Base-by-base conservation (phyloP, 1,139 yeast species). In the Geotrichum reessii region DNA sequence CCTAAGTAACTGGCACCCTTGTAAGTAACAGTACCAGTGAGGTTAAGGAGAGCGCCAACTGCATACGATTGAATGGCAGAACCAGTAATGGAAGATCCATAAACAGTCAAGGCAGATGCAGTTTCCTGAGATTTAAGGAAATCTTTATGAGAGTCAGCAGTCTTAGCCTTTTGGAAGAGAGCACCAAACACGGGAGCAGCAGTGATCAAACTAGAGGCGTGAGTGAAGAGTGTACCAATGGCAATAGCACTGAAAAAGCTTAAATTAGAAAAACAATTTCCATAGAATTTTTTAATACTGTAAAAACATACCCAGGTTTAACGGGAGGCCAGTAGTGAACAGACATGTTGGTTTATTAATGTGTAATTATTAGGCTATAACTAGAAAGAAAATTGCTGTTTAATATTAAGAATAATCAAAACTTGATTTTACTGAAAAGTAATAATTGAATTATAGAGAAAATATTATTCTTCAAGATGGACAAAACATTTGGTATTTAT, bases 1-100 rank as follows among this genome's bases (percentile, higher is more conserved):
- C 79, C 79, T 50, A 76, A 64, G 60, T 71, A 71, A 56, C 75
- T 67, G 27, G 79, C 78, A 33, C 76, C 77, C 69, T 74, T 71
- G 67, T 72, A 70, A 55, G 70, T 66, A 64, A 68, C 63, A 51
- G 75, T 72, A 57, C 76, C 76, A 50, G 78, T 70, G 55, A 74
- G 64, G 66, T 74, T 71, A 57, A 76, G 66, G 48, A 76, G 66
- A 21, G 76, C 77, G 21, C 75, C 68, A 48, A 75, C 71, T 24
- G 77, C 78, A 64, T 76, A 76, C n/a, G 79, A 68, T 68, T 75
- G 78, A 56, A 67, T 55, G 22, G 68, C 72, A 24, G 78, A 68
- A 25, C 74, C 66, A 40, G 70, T 67, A 55, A 74, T 58, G 27
- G 77, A 71, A 42, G 76, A 63, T 27, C 72, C 69, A 67, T 71